Conservation (phyloP, 441 rosid genomes). For the Euphorbia neoarborescens region DNA sequence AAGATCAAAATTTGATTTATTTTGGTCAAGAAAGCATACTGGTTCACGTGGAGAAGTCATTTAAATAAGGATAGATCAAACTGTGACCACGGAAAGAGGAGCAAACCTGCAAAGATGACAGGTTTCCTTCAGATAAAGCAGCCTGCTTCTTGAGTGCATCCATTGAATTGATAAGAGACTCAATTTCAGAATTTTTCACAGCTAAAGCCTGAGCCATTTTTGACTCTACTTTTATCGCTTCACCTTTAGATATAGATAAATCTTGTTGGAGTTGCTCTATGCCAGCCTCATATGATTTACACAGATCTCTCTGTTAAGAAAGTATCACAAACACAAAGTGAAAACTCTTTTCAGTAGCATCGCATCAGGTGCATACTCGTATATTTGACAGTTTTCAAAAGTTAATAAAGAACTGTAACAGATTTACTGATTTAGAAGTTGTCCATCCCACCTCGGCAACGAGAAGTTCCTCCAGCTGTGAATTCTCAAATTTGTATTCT, state of each 20-base stretch:
- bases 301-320: slow-evolving; percentile 74
- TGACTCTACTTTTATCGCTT: slow-evolving; percentile 68
- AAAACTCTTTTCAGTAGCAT: slow-evolving; percentile 16
- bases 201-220: slow-evolving; percentile 80
- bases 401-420: slow-evolving; percentile 15
- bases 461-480: slow-evolving; percentile 98
- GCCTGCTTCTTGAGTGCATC: slow-evolving; percentile 81
- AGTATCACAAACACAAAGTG: slow-evolving; percentile 23
- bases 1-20: neutral
- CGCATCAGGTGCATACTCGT: slow-evolving; percentile 14
- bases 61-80: neutral
- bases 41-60: neutral
- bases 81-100: slow-evolving; percentile 12
- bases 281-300: slow-evolving; percentile 78
- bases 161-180: slow-evolving; percentile 60
- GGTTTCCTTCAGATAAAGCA: slow-evolving; percentile 74
- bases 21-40: neutral
- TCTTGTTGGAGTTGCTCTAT: slow-evolving; percentile 80
- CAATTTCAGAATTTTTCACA: slow-evolving; percentile 90
- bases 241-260: slow-evolving; percentile 62
- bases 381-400: slow-evolving; percentile 11
- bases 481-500: slow-evolving; percentile 92
- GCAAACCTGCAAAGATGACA: slow-evolving; percentile 83
- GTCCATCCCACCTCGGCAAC: slow-evolving; percentile 63
- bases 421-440: slow-evolving; percentile 7